phyloP scores from a whole-genome alignment of 208 protist species.

The Naegleria fowleri region DNA sequence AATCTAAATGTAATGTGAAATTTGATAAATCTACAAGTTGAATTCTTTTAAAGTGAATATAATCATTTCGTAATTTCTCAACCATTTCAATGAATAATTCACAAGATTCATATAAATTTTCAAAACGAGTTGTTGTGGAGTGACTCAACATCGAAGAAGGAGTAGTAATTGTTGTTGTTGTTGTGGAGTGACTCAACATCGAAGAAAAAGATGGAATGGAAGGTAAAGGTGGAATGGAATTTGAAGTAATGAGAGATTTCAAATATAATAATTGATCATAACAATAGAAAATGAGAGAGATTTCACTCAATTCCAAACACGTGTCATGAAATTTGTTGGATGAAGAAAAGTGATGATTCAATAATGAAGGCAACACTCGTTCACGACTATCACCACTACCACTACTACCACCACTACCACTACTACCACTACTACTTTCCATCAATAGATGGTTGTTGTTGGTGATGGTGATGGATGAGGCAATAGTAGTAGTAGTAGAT shows the following conservation, averaged over 20 bases:
- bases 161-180: too few relatives aligned
- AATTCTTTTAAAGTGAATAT: neutral
- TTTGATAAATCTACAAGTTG: neutral
- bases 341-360: neutral
- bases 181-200: too few relatives aligned
- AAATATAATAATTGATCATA: neutral
- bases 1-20: neutral
- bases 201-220: too few relatives aligned
- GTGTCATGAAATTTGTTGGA: neutral
- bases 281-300: neutral
- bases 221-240: neutral
- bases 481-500: too few relatives aligned
- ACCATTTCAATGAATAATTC: neutral
- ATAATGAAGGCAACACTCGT: too few relatives aligned
- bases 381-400: too few relatives aligned
- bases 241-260: neutral
- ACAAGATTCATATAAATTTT: neutral
- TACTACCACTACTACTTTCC: too few relatives aligned
- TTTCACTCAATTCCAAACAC: neutral
- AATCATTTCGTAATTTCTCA: neutral
- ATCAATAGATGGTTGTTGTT: too few relatives aligned
- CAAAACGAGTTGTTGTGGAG: too few relatives aligned
- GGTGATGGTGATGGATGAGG: too few relatives aligned
- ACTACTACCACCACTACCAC: too few relatives aligned
- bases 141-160: too few relatives aligned